Conservation (phyloP, 2,329 filamentous ascomycete species). For the Trichophyton equinum region DNA sequence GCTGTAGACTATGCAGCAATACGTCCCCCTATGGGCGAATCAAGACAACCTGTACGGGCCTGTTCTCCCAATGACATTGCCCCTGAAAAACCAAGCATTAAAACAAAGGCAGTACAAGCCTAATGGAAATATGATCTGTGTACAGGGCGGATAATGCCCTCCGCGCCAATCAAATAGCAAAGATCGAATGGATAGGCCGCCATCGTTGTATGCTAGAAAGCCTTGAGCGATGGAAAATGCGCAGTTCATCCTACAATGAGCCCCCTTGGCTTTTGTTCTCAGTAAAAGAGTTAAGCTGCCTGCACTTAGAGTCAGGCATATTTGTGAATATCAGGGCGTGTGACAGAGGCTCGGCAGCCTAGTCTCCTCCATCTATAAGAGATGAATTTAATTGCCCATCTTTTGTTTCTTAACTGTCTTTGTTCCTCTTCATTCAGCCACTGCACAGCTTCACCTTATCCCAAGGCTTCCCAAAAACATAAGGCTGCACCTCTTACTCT, state of each 20-base stretch:
- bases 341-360: background rate
- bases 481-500: background rate
- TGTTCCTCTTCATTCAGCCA: background rate
- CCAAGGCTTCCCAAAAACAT: background rate
- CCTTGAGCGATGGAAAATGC: background rate
- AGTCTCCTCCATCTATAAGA: background rate
- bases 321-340: background rate
- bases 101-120: no score
- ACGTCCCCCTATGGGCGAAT: no score
- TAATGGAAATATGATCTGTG: no score
- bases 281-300: background rate
- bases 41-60: no score
- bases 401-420: background rate
- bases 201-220: no score
- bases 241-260: background rate
- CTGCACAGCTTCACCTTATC: background rate
- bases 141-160: no score
- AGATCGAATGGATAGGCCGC: background rate
- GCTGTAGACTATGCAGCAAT: no score
- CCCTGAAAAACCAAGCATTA: no score
- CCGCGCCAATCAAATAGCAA: background rate
- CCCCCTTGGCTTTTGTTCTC: background rate
- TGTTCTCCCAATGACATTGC: no score
- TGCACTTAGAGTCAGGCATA: background rate
- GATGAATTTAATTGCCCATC: background rate